Evolutionary conservation across 2,329 filamentous ascomycete species (phyloP).

Genomic region (Trichoderma sp.): DNA sequence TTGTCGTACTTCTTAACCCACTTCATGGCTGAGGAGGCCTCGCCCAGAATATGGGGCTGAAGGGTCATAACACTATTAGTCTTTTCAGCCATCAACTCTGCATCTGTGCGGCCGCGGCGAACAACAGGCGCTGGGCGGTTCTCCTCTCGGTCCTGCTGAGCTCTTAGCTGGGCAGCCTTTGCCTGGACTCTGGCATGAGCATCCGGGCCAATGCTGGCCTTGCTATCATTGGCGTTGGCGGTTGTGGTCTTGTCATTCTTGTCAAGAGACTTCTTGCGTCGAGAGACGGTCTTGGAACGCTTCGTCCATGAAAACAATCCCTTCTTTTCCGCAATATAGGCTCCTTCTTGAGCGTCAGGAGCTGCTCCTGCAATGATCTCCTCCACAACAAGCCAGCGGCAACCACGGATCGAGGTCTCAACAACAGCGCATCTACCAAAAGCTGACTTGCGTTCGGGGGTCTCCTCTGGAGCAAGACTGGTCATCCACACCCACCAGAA

Average conservation of each 20-base stretch:
- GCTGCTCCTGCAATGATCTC: constrained; percentile 94
- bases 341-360: constrained; percentile 76
- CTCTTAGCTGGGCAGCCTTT: constrained; percentile 80
- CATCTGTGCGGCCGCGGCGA: constrained; percentile 56
- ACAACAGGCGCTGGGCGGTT: constrained; percentile 40
- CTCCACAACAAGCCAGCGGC: constrained; percentile 91
- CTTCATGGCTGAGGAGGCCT: constrained; percentile 91
- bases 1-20: constrained; percentile 97
- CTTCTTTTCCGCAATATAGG: constrained; percentile 95
- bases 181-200: constrained; percentile 92
- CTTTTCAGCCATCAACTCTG: constrained; percentile 61
- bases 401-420: constrained; percentile 77
- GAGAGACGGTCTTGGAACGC: constrained; percentile 59
- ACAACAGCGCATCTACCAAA: constrained; percentile 92
- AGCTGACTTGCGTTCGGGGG: constrained; percentile 78
- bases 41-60: constrained; percentile 78
- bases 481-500: constrained; percentile 99
- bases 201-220: constrained; percentile 81
- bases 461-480: constrained; percentile 89
- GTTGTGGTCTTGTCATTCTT: constrained; percentile 44
- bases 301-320: constrained; percentile 85
- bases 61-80: constrained; percentile 88
- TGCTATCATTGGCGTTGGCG: constrained; percentile 56
- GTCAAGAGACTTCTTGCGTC: constrained; percentile 62
- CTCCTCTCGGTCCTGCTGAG: constrained; percentile 62